phyloP scores from a whole-genome alignment of 2,329 filamentous ascomycete species.

The Aspergillus felis region DNA sequence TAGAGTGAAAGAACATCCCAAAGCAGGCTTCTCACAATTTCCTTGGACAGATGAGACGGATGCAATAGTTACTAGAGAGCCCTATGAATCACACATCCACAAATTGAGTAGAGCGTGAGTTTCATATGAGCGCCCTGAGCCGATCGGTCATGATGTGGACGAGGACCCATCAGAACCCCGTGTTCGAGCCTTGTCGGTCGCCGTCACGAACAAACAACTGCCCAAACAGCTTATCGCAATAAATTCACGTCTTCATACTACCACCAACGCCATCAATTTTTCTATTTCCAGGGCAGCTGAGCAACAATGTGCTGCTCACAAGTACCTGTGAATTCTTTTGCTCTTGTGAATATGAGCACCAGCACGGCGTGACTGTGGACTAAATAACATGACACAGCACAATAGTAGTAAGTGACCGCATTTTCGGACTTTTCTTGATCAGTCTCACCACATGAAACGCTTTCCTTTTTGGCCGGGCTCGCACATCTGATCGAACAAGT shows the following conservation, averaged over 20 bases:
- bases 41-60: neutral
- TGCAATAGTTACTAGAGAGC: neutral
- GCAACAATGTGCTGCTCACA: conserved; percentile 20
- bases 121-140: neutral
- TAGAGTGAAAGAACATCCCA: neutral
- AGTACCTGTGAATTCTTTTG: conserved; percentile 9
- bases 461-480: neutral
- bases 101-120: too few relatives aligned
- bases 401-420: conserved; percentile 20
- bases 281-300: conserved; percentile 7
- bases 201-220: conserved; percentile 2
- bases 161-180: neutral
- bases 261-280: neutral
- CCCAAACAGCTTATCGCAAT: conserved; percentile 1
- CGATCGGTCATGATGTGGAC: neutral
- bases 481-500: neutral
- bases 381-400: conserved; percentile 13
- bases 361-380: conserved; percentile 13
- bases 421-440: conserved; percentile 2
- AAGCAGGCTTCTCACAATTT: neutral
- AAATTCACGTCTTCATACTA: neutral
- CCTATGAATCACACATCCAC: neutral
- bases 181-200: neutral
- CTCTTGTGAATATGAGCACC: conserved; percentile 13
- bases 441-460: neutral